These are phyloP conservation scores for Fraxinus americana DNA, from an alignment of 257 asterid genomes.

Conservation along the genomic window DNA sequence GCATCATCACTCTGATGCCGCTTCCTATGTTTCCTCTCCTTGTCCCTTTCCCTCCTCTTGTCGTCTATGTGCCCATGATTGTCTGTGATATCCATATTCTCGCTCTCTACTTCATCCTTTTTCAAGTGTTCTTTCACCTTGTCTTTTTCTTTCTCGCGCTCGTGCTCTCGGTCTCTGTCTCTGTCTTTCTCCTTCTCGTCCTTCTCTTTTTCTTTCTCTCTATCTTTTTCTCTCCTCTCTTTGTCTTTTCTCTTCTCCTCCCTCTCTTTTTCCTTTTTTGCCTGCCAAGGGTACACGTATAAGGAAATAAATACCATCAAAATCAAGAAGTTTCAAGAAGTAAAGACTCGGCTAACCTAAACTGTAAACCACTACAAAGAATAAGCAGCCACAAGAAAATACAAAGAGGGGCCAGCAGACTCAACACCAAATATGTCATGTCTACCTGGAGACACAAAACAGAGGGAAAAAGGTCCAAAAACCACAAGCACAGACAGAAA, in stretches of 20 bases:
- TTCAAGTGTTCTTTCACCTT: conserved; percentile 65
- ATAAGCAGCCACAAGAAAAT: neutral
- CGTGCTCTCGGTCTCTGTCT: conserved; percentile 64
- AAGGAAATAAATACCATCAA: conserved; percentile 13
- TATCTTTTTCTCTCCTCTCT: conserved; percentile 37
- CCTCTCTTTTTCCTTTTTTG: conserved; percentile 81
- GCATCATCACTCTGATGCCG: conserved; percentile 82
- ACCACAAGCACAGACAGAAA: neutral
- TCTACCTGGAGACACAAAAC: neutral
- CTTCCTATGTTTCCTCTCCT: conserved; percentile 84
- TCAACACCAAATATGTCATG: neutral
- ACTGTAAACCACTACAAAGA: neutral
- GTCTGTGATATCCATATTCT: conserved; percentile 51
- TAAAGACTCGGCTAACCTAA: neutral
- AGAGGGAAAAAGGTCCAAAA: neutral
- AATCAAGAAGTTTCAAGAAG: neutral
- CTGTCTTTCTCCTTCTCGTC: conserved; percentile 44
- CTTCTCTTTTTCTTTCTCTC: conserved; percentile 35
- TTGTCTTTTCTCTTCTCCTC: conserved; percentile 73
- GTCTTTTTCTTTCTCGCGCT: conserved; percentile 70
- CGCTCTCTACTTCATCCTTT: conserved; percentile 67
- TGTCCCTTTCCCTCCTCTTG: conserved; percentile 75
- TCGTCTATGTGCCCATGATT: conserved; percentile 71
- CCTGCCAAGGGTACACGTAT: conserved; percentile 41
- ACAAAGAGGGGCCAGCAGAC: neutral